Base-by-base conservation (phyloP, 1,284 basidiomycete genomes). In the Gomphus bonarii region DNA sequence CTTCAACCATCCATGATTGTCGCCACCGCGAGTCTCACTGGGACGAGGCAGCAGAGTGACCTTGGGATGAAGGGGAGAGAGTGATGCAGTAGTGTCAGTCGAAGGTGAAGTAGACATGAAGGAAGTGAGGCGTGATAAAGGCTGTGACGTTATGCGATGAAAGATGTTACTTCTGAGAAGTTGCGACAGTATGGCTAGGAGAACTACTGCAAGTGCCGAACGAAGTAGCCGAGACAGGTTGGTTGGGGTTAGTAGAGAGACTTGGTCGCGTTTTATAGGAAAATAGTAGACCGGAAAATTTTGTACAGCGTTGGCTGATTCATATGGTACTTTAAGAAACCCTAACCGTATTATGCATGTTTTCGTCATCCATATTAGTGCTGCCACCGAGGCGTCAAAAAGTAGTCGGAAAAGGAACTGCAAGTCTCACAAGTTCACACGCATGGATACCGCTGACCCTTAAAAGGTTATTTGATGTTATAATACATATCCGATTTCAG, bases 1-100 rank as follows among this genome's bases (percentile, higher is more conserved):
- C 76, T 93, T 94, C 50, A 97, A 75, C 93, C 93, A 97, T 22
- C 83, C 82, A 64, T 93, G 91, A 67, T 95, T 81, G 12, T 87
- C 88, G 55, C 86, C 72, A 8, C 91, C 91, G 44, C 92, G 78
- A 50, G 85, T 80, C 57, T 82, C 66, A 64, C 81, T 89, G 57
- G 68, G 77, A 60, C 88, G 80, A 18, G 75, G 73, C 52, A 75
- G 59, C 52, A 86, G 30, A 1, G 38, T 52, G 48, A 60, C 46
- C 28, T 44, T 55, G n/a, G 55, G 47, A 25, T 49, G 38, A n/a
- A 54, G 20, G 7, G 54, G 44, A 20, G 43, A 47, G 44, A 28
- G 54, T 14, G 54, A 43, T 1, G 33, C 33, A n/a, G 36, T 20
- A 3, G 25, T 51, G 20, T 18, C 28, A 20, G 25, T n/a, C 2